Evolutionary conservation across 202 grass and related monocot species (phyloP).

Genomic region (Cymbopogon flexuosus): DNA sequence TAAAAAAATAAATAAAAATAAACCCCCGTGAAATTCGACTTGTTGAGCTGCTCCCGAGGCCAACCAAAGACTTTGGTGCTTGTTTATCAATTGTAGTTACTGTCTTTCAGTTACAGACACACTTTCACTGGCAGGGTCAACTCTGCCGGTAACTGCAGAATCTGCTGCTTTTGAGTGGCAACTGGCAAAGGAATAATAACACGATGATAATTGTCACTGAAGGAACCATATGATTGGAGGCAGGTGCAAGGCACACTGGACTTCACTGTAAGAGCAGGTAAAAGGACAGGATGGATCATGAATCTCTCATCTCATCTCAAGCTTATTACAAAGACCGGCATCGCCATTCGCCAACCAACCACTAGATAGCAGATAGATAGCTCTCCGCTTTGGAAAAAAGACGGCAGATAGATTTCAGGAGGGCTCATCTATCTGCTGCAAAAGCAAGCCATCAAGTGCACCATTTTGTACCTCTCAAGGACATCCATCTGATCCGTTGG

Average conservation of each 20-base stretch:
- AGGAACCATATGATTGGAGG: constrained; percentile 29
- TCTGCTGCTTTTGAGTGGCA: constrained; percentile 6
- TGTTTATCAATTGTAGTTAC: constrained; percentile 18
- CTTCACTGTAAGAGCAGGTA: constrained; percentile 13
- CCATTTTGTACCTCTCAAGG: constrained; percentile 8
- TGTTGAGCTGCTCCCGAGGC: constrained; percentile 6
- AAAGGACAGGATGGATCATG: background rate
- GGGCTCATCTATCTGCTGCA: constrained; percentile 22
- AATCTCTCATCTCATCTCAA: constrained; percentile 23
- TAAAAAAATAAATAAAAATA: background rate
- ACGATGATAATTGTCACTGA: constrained; percentile 29
- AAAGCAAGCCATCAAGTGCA: constrained; percentile 12
- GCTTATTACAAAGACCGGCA: constrained; percentile 13
- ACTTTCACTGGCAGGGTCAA: constrained; percentile 31
- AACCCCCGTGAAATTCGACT: background rate
- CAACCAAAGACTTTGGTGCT: constrained; percentile 4
- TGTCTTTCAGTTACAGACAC: constrained; percentile 38
- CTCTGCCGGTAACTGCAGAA: constrained; percentile 37
- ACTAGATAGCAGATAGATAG: background rate
- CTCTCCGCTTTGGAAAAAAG: background rate
- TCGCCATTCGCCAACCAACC: constrained; percentile 20
- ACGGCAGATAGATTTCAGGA: constrained; percentile 34
- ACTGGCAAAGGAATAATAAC: background rate
- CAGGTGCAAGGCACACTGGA: constrained; percentile 11
- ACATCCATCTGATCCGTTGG: constrained; percentile 8